Conservation (phyloP, 2,329 filamentous ascomycete genomes). For the Cryoendolithus antarcticus region DNA sequence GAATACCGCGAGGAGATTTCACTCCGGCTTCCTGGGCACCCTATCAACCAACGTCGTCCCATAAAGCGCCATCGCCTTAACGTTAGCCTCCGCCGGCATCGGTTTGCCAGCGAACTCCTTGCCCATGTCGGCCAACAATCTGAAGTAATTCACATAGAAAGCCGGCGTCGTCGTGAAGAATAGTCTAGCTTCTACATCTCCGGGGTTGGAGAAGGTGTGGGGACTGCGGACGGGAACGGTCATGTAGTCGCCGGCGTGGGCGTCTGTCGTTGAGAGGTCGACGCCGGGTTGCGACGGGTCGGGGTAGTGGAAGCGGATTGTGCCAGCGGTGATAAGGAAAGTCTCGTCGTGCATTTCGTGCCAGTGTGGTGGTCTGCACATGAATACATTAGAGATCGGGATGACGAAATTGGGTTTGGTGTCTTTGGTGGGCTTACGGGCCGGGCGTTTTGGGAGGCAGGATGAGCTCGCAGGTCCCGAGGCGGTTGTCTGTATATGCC, state of each 20-base stretch:
- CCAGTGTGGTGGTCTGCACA: conserved; percentile 32
- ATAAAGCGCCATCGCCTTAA: conserved; percentile 38
- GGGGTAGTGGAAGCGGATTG: conserved; percentile 39
- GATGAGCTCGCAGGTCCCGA: conserved; percentile 37
- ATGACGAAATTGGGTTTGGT: too few species aligned
- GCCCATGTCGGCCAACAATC: conserved; percentile 35
- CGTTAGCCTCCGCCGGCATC: conserved; percentile 37
- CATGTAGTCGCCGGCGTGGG: conserved; percentile 41
- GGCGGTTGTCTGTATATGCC: conserved; percentile 31
- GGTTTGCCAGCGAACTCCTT: conserved; percentile 27
- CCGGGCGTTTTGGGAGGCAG: conserved; percentile 35
- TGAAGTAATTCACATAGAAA: conserved; percentile 48
- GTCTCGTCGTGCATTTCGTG: conserved; percentile 49
- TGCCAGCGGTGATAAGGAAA: conserved; percentile 42
- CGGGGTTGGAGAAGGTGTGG: conserved; percentile 45
- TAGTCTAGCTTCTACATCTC: conserved; percentile 41
- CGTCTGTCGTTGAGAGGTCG: conserved; percentile 33
- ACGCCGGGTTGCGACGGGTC: conserved; percentile 16
- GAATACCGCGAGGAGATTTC: background rate
- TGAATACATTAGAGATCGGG: too few species aligned
- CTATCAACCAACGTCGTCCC: conserved; percentile 36
- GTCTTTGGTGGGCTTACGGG: conserved; percentile 14
- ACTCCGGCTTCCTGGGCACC: conserved; percentile 21
- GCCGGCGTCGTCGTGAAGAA: conserved; percentile 47
- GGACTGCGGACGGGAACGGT: conserved; percentile 42